Evolutionary conservation across 441 rosid genomes (phyloP), one percentile per base, ranked within the genome.

Genomic region (Flueggea neowawraea): DNA sequence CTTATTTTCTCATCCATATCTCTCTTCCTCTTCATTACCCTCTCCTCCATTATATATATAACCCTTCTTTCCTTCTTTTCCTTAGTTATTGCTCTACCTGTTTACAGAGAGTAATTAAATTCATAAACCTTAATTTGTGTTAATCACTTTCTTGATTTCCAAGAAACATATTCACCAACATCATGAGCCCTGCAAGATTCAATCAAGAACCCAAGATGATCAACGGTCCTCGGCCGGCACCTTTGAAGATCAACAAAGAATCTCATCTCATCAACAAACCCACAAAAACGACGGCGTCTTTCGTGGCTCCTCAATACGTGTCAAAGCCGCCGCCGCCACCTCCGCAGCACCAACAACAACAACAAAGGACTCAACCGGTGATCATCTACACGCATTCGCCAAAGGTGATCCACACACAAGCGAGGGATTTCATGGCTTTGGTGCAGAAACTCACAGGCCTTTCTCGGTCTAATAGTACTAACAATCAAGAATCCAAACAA

Each of bases 341-440:
- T 13, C 39, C 45, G 13, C 36, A 50, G 28, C 11, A 6, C 45
- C 45, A 14, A 16, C 41, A 28, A 52, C 55, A 12, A n/a, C 74
- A 71, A 48, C 70, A 62, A 47, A 47, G 44, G 32, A 67, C 13
- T 10, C 79, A 82, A 1, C 97, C 97, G 5, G 90, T 90, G 58
- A 90, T 90, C 44, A 90, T 90, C 54, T 89, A 89, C 76, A 80
- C 88, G 31, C 84, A 82, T 61, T 82, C 87, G 3, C 96, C 94
- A 0, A 89, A 82, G 65, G 65, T 89, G 43, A 89, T 89, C 61
- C 91, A 84, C 70, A 80, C 93, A 0, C 77, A 83, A 13, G 84
- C 94, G 0, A 70, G 69, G 52, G 91, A 89, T 70, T 89, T 89
- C 79, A 87, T 87, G 96, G 88, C 83, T 17, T 69, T 89, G 47